Conservation (phyloP, 352 stramenopile species). For the Pythium guiyangense region DNA sequence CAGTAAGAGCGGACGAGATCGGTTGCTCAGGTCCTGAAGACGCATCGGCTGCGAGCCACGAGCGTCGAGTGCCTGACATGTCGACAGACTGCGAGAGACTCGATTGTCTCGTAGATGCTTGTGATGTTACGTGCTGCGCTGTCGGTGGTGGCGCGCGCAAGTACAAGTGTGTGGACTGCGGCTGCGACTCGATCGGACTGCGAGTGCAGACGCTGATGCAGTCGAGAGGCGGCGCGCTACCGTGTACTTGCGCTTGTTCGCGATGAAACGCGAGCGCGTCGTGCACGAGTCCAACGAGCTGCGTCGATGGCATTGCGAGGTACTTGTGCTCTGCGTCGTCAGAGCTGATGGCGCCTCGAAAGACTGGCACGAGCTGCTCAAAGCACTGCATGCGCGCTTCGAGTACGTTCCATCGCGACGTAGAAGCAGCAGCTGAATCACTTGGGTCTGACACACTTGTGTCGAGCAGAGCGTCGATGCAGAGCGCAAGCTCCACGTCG, state of each 20-base stretch:
- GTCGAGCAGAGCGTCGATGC: conserved; percentile 4
- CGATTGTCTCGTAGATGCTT: neutral
- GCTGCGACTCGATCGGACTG: neutral
- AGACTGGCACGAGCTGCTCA: conserved; percentile 33
- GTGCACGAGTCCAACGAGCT: conserved; percentile 34
- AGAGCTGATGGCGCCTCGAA: conserved; percentile 28
- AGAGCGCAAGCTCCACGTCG: conserved; percentile 11
- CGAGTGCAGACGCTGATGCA: conserved; percentile 20
- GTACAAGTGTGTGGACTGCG: neutral
- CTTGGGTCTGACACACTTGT: neutral
- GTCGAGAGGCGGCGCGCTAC: neutral
- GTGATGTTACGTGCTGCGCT: neutral
- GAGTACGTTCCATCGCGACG: conserved; percentile 17
- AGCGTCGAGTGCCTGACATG: neutral
- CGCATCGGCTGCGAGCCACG: neutral
- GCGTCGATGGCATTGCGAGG: conserved; percentile 24
- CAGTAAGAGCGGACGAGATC: neutral
- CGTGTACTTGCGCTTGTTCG: conserved; percentile 1
- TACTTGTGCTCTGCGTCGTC: conserved; percentile 51
- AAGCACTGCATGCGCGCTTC: conserved; percentile 44
- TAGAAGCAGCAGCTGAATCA: too few species aligned
- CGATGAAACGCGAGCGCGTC: conserved; percentile 30
- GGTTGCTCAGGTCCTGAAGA: neutral
- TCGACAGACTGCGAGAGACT: neutral
- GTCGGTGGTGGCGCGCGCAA: neutral